Evolutionary conservation across 2,329 filamentous ascomycete genomes (phyloP).

Genomic region (Dothiorella sarmentorum): DNA sequence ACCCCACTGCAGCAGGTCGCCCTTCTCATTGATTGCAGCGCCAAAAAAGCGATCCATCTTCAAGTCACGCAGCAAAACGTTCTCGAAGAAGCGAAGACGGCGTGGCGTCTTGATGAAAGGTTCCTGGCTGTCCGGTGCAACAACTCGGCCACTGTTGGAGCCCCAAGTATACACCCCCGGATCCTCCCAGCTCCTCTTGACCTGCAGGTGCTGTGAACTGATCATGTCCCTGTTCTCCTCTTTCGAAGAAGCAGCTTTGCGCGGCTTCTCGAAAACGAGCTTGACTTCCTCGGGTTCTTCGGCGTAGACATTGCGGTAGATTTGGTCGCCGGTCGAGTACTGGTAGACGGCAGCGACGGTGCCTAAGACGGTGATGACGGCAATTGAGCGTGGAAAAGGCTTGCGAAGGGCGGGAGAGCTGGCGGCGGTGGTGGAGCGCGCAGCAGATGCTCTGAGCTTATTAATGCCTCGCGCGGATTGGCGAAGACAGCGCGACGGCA

Average conservation of each 20-base stretch:
- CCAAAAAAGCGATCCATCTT: slow-evolving; percentile 81
- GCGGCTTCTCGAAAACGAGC: slow-evolving; percentile 63
- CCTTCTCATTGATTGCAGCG: slow-evolving; percentile 80
- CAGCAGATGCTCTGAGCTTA: not conserved
- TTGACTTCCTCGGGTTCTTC: slow-evolving; percentile 43
- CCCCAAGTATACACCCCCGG: slow-evolving; percentile 95
- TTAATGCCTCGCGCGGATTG: slow-evolving; percentile 18
- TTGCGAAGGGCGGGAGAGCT: slow-evolving; percentile 20
- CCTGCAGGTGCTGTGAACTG: slow-evolving; percentile 82
- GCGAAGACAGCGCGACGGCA: slow-evolving; percentile 17
- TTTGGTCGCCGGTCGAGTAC: slow-evolving; percentile 7
- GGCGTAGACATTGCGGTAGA: slow-evolving; percentile 42
- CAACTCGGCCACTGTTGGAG: slow-evolving; percentile 79
- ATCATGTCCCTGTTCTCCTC: slow-evolving; percentile 74
- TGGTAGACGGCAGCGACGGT: slow-evolving; percentile 37
- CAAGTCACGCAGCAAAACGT: slow-evolving; percentile 77
- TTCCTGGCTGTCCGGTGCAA: slow-evolving; percentile 77
- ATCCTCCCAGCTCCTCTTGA: slow-evolving; percentile 74
- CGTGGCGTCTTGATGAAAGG: slow-evolving; percentile 73
- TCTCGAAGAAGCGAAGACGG: slow-evolving; percentile 78
- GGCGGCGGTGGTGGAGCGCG: slow-evolving; percentile 5
- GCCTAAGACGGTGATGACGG: slow-evolving; percentile 41
- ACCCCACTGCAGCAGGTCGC: slow-evolving; percentile 91
- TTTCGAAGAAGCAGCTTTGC: slow-evolving; percentile 54
- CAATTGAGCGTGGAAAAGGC: slow-evolving; percentile 44